Evolutionary conservation across 2,329 filamentous ascomycete species (phyloP).

Genomic region (Beauveria pseudobassiana): DNA sequence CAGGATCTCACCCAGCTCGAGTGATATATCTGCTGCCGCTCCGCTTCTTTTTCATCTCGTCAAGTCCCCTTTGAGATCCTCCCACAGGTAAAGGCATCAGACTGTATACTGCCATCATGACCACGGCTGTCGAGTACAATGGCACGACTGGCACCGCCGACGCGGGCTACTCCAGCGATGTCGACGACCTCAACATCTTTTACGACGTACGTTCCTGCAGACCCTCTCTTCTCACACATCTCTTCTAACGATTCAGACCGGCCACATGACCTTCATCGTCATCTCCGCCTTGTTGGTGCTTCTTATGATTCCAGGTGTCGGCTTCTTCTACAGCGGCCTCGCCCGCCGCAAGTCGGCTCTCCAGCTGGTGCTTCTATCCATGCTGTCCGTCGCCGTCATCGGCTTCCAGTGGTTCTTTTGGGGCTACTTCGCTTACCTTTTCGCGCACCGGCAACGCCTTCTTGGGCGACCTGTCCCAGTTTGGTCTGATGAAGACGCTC

Average conservation of each 20-base stretch:
- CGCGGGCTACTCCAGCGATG: slow-evolving; percentile 40
- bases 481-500: slow-evolving; percentile 72
- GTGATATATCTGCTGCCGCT: background rate
- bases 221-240: slow-evolving; percentile 14
- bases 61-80: background rate
- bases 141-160: slow-evolving; percentile 42
- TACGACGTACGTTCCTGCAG: slow-evolving; percentile 54
- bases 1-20: background rate
- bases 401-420: slow-evolving; percentile 96
- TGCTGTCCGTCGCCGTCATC: slow-evolving; percentile 72
- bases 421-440: slow-evolving; percentile 84
- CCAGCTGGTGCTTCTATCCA: slow-evolving; percentile 75
- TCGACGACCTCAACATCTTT: slow-evolving; percentile 73
- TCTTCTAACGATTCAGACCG: slow-evolving; percentile 43
- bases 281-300: slow-evolving; percentile 71
- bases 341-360: slow-evolving; percentile 84
- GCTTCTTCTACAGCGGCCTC: slow-evolving; percentile 90
- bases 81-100: background rate
- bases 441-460: slow-evolving; percentile 71
- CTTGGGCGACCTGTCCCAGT: slow-evolving; percentile 73
- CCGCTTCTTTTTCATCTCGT: background rate
- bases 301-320: slow-evolving; percentile 89
- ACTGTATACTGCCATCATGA: background rate
- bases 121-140: slow-evolving; percentile 37
- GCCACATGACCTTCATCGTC: slow-evolving; percentile 77